These are phyloP conservation scores for Suillus lakei DNA, from an alignment of 768 basidiomycete species.

Conservation along the genomic window DNA sequence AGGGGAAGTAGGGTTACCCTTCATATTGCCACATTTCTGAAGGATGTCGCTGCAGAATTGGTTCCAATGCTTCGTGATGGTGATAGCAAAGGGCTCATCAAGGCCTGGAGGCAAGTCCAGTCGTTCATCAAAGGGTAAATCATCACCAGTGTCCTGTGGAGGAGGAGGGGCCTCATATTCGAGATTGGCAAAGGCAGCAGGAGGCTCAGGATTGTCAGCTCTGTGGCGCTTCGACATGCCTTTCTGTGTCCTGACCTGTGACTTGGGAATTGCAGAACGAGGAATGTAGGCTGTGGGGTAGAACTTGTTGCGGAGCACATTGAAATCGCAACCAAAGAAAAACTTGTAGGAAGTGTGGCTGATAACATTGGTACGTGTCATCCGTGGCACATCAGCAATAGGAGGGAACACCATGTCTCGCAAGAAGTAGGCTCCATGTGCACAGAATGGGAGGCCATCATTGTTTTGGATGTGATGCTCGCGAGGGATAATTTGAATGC, in stretches of 20 bases:
- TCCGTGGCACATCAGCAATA: not conserved
- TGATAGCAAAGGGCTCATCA: not conserved
- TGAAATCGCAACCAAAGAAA: not conserved
- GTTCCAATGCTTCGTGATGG: not conserved
- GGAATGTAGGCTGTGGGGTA: not conserved
- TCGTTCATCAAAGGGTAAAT: not conserved
- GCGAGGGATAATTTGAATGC: not conserved
- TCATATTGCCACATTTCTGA: conserved; percentile 5
- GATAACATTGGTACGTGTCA: not conserved
- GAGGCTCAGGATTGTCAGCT: not conserved
- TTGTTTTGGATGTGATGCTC: too few relatives aligned
- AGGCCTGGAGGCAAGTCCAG: not conserved
- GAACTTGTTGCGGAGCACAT: not conserved
- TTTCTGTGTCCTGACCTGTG: not conserved
- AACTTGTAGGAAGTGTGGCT: not conserved
- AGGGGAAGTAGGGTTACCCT: not conserved
- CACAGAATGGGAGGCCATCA: not conserved
- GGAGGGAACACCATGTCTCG: not conserved
- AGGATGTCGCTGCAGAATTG: not conserved
- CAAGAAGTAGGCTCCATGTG: not conserved
- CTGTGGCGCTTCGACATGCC: not conserved
- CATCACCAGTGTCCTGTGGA: not conserved
- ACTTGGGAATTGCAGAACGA: not conserved
- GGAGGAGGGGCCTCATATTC: not conserved
- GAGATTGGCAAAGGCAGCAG: not conserved